These are phyloP conservation scores for Termitomyces sp. DNA, from an alignment of 768 basidiomycete species.

Conservation along the genomic window DNA sequence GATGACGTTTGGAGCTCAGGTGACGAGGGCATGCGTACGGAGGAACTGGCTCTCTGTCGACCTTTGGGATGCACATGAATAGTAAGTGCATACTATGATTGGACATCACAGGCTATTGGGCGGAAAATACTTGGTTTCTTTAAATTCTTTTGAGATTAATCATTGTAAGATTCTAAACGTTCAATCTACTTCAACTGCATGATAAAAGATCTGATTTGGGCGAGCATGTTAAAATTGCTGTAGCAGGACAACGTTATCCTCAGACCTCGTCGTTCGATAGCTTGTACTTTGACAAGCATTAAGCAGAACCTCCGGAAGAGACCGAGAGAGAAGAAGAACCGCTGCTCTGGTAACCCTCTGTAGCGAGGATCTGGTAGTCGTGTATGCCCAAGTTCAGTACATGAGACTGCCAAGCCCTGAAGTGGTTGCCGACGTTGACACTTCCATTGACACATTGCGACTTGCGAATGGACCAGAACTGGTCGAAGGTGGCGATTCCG, in stretches of 20 bases:
- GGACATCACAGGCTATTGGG: neutral
- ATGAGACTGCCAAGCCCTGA: slow-evolving; percentile 32
- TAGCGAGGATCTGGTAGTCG: slow-evolving; percentile 43
- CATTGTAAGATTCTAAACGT: neutral
- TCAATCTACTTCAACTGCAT: neutral
- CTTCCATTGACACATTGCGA: slow-evolving; percentile 27
- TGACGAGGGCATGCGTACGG: too few relatives aligned
- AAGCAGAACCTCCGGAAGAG: neutral
- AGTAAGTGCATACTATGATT: neutral
- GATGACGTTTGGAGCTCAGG: too few relatives aligned
- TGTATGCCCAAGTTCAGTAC: slow-evolving; percentile 34
- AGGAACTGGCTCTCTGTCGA: neutral
- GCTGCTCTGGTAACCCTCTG: slow-evolving; percentile 38
- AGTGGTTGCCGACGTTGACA: slow-evolving; percentile 33
- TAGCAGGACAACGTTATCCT: neutral
- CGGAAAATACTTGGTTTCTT: neutral
- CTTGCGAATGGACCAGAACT: slow-evolving; percentile 40
- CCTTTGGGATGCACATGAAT: neutral
- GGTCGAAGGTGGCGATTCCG: slow-evolving; percentile 40
- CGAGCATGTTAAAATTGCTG: neutral
- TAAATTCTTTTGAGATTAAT: neutral
- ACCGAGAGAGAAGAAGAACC: slow-evolving; percentile 20
- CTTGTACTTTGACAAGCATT: neutral
- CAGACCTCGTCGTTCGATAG: neutral
- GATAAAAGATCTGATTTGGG: neutral